Evolutionary conservation across 2,329 filamentous ascomycete genomes (phyloP).

Genomic region (Knufia petricola): DNA sequence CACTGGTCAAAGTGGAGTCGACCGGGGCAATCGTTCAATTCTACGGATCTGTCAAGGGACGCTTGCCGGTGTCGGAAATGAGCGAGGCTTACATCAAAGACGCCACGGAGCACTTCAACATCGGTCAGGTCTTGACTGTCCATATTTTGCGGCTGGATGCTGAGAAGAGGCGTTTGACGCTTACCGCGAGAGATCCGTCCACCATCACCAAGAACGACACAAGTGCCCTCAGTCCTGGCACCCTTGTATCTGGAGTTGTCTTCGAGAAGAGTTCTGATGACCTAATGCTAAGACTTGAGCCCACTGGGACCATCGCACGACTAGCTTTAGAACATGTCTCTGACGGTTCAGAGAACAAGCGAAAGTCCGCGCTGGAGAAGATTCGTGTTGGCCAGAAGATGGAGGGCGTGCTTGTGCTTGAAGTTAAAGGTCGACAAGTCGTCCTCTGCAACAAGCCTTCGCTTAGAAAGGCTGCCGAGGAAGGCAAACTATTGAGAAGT

Average conservation of each 20-base stretch:
- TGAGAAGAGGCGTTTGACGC: slow-evolving; percentile 61
- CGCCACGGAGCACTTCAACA: slow-evolving; percentile 76
- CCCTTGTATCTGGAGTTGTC: slow-evolving; percentile 67
- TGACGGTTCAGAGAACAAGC: slow-evolving; percentile 74
- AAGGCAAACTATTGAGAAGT: slow-evolving; percentile 58
- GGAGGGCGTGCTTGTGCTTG: slow-evolving; percentile 72
- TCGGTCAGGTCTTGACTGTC: slow-evolving; percentile 84
- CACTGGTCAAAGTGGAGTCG: slow-evolving; percentile 68
- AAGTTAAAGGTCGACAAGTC: slow-evolving; percentile 68
- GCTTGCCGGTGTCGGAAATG: slow-evolving; percentile 92
- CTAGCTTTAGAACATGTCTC: slow-evolving; percentile 70
- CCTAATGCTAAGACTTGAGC: slow-evolving; percentile 65
- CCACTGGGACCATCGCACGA: slow-evolving; percentile 64
- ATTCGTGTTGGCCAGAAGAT: slow-evolving; percentile 77
- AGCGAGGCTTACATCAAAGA: slow-evolving; percentile 92
- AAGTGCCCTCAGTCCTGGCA: slow-evolving; percentile 53
- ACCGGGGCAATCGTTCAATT: slow-evolving; percentile 86
- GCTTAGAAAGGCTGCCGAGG: slow-evolving; percentile 64
- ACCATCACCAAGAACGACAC: slow-evolving; percentile 53
- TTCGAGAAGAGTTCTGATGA: slow-evolving; percentile 72
- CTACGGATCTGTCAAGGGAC: slow-evolving; percentile 73
- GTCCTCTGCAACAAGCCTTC: slow-evolving; percentile 74
- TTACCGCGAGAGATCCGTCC: slow-evolving; percentile 86
- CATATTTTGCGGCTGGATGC: slow-evolving; percentile 74
- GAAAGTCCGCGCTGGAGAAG: slow-evolving; percentile 64